phyloP scores from a whole-genome alignment of 768 basidiomycete species.

The Neoboletus brunneissimus region DNA sequence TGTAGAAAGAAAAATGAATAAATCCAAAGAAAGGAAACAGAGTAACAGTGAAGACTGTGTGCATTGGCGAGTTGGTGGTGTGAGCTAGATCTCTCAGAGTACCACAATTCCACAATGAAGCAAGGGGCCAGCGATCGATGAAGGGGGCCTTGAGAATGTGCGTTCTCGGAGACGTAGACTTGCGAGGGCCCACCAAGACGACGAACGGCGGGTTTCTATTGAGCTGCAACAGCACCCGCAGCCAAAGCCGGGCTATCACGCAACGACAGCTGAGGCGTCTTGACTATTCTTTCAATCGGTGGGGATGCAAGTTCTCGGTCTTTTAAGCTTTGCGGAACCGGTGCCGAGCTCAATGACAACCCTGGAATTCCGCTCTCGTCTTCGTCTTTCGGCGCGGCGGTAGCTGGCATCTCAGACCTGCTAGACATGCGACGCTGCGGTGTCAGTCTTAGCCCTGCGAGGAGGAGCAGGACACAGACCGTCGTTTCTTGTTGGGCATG shows the following conservation, averaged over 20 bases:
- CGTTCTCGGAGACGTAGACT: conserved; percentile 5
- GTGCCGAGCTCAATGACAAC: conserved; percentile 29
- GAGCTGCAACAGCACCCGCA: conserved; percentile 38
- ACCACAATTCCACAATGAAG: conserved; percentile 4
- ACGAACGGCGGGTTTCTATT: conserved; percentile 20
- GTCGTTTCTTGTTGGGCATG: conserved; percentile 78
- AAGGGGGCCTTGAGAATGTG: not conserved
- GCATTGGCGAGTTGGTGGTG: conserved; percentile 3
- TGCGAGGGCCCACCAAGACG: not conserved
- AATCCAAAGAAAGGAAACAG: conserved; percentile 22
- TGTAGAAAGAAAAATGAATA: conserved; percentile 35
- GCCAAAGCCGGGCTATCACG: conserved; percentile 59
- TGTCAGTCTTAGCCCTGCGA: conserved; percentile 22
- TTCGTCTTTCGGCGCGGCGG: conserved; percentile 34
- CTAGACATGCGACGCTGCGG: conserved; percentile 30
- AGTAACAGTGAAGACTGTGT: conserved; percentile 16
- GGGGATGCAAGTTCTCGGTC: conserved; percentile 39
- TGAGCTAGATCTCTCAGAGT: conserved; percentile 1
- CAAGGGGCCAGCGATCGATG: not conserved
- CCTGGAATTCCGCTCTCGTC: conserved; percentile 39
- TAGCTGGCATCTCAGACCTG: conserved; percentile 41
- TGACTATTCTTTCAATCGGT: conserved; percentile 46
- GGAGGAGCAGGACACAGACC: conserved; percentile 49
- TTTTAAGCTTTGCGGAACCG: conserved; percentile 36
- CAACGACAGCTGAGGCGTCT: conserved; percentile 58